Evolutionary conservation across 2,329 filamentous ascomycete species (phyloP), one percentile per base, ranked within the genome.

Genomic region (Neopestalotiopsis rosae): DNA sequence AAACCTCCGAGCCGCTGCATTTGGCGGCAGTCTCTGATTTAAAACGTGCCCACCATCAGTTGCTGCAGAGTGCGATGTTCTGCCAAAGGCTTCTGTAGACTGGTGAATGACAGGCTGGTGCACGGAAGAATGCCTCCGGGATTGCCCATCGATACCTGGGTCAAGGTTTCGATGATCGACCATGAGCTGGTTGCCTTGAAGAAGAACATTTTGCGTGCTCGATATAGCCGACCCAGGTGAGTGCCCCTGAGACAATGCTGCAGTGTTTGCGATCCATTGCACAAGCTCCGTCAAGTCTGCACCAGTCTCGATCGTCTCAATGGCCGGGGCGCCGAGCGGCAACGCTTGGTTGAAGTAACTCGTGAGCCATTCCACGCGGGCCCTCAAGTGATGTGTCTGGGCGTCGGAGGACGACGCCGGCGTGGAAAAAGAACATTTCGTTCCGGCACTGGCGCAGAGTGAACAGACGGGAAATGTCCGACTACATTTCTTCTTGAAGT

Each of bases 401-500:
- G 79, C 79, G 38, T 76, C 76, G 42, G 74, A 74, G n/a, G 75
- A 74, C 12, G 75, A 71, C 3, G 74, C 73, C 49, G 75, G 75
- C 10, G 75, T 76, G 12, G 73, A 79, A 67, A 75, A 80, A 65
- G 76, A 82, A 72, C 83, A 84, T 42, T 77, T 76, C 58, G 81
- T 76, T 20, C 80, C 81, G 10, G 81, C 79, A 38, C 75, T 77
- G 61, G 78, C 76, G 70, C 82, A 84, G 1, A 82, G 76, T 4
- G 78, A 76, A 72, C 83, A 84, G 14, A 76, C 75, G 30, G 79
- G 82, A 70, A 80, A 79, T 1, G 81, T 82, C 49, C 81, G 77
- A 61, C 80, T 83, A 72, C 83, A 84, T 68, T 81, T 83, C 76
- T 84, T 84, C 75, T 84, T 84, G 73, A 83, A 82, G 70, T 76